phyloP scores from a whole-genome alignment of 768 basidiomycete species.

The Amanita rubescens region DNA sequence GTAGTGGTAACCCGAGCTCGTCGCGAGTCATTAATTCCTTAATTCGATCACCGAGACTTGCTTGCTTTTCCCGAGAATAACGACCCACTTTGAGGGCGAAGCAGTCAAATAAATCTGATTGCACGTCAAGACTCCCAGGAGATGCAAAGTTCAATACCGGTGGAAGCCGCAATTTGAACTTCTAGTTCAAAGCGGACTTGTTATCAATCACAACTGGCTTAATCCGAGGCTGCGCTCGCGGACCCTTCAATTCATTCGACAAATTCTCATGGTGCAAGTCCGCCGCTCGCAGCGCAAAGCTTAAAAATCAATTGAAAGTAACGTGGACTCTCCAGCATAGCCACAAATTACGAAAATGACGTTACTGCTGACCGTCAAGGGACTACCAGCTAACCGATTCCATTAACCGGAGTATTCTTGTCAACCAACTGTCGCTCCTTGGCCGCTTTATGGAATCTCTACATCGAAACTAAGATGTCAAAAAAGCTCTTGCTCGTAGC shows the following conservation, averaged over 20 bases:
- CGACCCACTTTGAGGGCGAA: conserved; percentile 3
- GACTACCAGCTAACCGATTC: too few relatives aligned
- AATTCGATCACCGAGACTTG: neutral
- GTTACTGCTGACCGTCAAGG: neutral
- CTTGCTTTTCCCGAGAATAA: neutral
- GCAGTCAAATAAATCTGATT: neutral
- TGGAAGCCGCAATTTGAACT: neutral
- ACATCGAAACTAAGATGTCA: neutral
- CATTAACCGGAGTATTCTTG: neutral
- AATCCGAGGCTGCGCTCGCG: neutral
- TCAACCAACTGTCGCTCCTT: neutral
- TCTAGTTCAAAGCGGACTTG: conserved; percentile 1
- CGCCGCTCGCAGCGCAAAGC: neutral
- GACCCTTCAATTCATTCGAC: neutral
- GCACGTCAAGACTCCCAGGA: neutral
- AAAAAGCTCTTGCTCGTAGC: neutral
- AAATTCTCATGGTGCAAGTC: neutral
- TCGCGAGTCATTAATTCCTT: neutral
- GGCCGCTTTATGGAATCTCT: neutral
- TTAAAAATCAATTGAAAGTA: neutral
- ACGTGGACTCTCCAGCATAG: neutral
- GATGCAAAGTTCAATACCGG: neutral
- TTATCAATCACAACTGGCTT: neutral
- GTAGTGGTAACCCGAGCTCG: neutral
- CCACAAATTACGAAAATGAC: neutral